phyloP scores from a whole-genome alignment of 208 protist genomes.

The Crithidia sp. region DNA sequence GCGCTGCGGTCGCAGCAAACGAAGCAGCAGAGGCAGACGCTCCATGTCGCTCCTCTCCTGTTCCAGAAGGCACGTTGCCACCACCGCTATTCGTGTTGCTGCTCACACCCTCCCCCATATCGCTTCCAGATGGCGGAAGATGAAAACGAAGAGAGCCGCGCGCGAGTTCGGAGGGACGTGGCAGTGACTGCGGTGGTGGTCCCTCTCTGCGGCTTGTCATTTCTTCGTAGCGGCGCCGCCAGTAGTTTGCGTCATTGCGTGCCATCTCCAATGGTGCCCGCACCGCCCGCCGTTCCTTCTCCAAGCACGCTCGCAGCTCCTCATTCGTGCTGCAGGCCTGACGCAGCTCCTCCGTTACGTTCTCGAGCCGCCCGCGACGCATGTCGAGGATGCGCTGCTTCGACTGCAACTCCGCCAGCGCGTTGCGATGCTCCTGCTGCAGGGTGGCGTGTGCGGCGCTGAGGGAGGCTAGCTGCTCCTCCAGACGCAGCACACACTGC shows the following conservation, averaged over 20 bases:
- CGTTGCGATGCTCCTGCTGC: constrained; percentile 44
- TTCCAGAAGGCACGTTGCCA: too few species aligned
- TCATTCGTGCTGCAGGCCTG: constrained; percentile 54
- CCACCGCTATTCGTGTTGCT: background rate
- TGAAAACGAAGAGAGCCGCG: constrained; percentile 26
- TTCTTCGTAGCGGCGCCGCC: constrained; percentile 70
- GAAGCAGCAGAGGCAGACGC: too few species aligned
- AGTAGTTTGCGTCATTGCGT: constrained; percentile 69
- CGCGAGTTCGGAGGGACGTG: constrained; percentile 9
- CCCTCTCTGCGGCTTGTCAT: constrained; percentile 21
- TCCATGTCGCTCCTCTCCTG: too few species aligned
- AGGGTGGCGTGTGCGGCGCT: constrained; percentile 35
- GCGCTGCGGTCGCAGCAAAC: background rate
- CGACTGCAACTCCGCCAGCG: constrained; percentile 59
- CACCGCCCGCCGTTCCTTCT: constrained; percentile 47
- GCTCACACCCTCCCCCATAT: background rate
- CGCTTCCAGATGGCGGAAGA: background rate
- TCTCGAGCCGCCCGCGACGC: constrained; percentile 77
- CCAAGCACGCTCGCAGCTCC: constrained; percentile 54
- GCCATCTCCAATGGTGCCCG: constrained; percentile 47
- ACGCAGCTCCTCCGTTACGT: constrained; percentile 65
- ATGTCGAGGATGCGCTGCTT: constrained; percentile 55
- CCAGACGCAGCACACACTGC: constrained; percentile 36
- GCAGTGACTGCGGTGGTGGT: background rate
- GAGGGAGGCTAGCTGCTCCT: constrained; percentile 30